phyloP scores from a whole-genome alignment of 441 rosid species.

The Adansonia rubrostipa region DNA sequence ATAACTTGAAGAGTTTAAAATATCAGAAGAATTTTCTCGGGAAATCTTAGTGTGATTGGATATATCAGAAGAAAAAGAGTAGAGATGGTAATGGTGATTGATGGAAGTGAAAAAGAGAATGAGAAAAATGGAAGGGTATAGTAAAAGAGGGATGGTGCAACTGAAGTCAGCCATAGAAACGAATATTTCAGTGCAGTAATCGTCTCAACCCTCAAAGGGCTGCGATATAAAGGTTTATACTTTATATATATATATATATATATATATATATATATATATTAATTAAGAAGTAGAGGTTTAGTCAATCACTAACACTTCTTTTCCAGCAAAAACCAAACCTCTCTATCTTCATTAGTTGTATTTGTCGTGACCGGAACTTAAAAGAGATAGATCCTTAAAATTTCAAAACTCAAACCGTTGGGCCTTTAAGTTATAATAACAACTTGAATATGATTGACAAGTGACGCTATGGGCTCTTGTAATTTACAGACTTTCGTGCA shows the following conservation, averaged over 20 bases:
- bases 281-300: constrained; percentile 19
- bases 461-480: not conserved
- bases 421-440: not conserved
- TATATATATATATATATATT: too few species aligned
- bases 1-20: constrained; percentile 21
- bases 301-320: constrained; percentile 12
- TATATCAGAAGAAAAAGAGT: constrained; percentile 30
- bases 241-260: not conserved
- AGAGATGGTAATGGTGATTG: constrained; percentile 40
- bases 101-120: constrained; percentile 51
- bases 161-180: constrained; percentile 44
- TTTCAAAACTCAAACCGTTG: not conserved
- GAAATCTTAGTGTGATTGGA: constrained; percentile 15
- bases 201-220: not conserved
- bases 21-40: constrained; percentile 11
- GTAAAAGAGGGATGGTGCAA: constrained; percentile 35
- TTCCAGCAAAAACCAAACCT: not conserved
- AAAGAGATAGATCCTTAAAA: not conserved
- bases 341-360: not conserved
- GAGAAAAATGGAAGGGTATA: constrained; percentile 37
- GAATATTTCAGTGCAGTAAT: not conserved
- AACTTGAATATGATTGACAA: not conserved
- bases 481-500: not conserved
- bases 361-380: not conserved
- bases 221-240: not conserved